Conservation (phyloP, 176 grass and related monocot species). For the Poa pratensis region DNA sequence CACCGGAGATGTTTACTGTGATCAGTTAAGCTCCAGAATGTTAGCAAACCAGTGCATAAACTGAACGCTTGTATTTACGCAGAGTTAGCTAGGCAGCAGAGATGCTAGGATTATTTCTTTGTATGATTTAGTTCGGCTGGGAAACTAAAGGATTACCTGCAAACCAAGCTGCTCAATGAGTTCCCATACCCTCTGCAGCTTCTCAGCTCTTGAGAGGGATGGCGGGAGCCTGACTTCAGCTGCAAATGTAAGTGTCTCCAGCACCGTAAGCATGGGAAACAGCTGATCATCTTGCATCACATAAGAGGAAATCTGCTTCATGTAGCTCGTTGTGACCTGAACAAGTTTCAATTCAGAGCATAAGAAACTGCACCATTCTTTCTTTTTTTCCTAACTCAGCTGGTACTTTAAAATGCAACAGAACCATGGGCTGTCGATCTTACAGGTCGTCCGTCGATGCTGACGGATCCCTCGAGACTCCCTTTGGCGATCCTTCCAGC, state of each 20-base stretch:
- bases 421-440: conserved; percentile 1
- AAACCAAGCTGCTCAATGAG: conserved; percentile 76
- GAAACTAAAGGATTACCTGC: conserved; percentile 39
- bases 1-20: not conserved
- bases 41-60: not conserved
- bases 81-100: not conserved
- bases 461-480: conserved; percentile 68
- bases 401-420: not conserved
- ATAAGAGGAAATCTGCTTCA: conserved; percentile 81
- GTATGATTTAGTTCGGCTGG: not conserved
- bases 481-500: conserved; percentile 68
- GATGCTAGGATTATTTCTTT: not conserved
- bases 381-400: not conserved
- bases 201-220: conserved; percentile 58
- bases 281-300: conserved; percentile 88
- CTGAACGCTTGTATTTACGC: not conserved
- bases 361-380: conserved; percentile 4
- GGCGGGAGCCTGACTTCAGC: conserved; percentile 72
- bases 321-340: conserved; percentile 76
- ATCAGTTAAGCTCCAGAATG: not conserved
- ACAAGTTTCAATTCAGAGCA: conserved; percentile 31
- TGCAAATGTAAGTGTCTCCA: conserved; percentile 71
- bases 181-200: conserved; percentile 66
- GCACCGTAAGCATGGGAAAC: conserved; percentile 71
- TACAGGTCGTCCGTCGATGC: conserved; percentile 57